These are phyloP conservation scores for Claviceps maximensis DNA, from an alignment of 2,329 filamentous ascomycete genomes.

Conservation along the genomic window DNA sequence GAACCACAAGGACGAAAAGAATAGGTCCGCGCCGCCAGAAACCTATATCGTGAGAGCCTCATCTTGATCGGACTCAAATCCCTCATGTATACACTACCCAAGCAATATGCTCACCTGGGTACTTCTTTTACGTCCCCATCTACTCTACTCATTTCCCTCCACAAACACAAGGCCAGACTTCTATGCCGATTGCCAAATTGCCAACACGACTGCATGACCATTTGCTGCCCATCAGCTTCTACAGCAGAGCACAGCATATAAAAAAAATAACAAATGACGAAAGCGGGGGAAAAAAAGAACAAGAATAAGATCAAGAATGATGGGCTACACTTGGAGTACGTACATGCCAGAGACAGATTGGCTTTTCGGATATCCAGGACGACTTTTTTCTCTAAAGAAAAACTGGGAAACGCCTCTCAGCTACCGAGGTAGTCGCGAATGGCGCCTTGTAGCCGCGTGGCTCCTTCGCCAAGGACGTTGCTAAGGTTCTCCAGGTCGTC, in stretches of 20 bases:
- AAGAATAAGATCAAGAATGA: not conserved
- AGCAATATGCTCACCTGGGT: no score
- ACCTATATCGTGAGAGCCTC: not conserved
- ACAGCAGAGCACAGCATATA: not conserved
- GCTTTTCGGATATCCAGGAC: not conserved
- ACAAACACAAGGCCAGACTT: no score
- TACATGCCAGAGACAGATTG: not conserved
- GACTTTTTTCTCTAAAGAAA: not conserved
- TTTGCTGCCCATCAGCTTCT: not conserved
- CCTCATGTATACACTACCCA: no score
- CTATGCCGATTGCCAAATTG: no score
- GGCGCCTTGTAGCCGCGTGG: slow-evolving; percentile 66
- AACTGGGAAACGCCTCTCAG: slow-evolving; percentile 21
- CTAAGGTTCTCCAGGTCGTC: slow-evolving; percentile 91
- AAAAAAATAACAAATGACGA: not conserved
- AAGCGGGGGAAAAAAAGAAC: not conserved
- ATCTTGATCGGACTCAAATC: not conserved
- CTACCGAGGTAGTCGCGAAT: slow-evolving; percentile 51
- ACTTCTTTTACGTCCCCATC: no score
- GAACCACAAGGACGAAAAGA: no score
- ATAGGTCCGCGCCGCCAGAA: no score
- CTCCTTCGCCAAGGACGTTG: slow-evolving; percentile 72
- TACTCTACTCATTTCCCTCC: no score
- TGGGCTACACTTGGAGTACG: not conserved
- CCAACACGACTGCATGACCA: not conserved